Conservation (phyloP, 305 asterid species). For the Solanum hybrid region DNA sequence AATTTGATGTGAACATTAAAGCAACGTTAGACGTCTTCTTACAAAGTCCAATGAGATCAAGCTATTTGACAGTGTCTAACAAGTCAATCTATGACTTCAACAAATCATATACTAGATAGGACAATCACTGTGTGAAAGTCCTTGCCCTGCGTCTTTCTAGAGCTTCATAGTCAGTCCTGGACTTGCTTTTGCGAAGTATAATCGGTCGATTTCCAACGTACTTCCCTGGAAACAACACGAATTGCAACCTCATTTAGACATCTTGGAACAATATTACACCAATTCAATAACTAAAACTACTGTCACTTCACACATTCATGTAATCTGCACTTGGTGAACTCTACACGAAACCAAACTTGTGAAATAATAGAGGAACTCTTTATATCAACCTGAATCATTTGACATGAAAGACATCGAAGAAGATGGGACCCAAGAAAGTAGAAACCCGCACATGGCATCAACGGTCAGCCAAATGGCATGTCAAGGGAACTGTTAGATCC, state of each 20-base stretch:
- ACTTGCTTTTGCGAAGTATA: not conserved
- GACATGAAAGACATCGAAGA: not conserved
- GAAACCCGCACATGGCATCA: too few relatives aligned
- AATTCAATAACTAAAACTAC: not conserved
- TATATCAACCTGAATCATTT: not conserved
- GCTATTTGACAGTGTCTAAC: not conserved
- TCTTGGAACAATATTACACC: not conserved
- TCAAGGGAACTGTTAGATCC: not conserved
- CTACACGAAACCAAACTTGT: not conserved
- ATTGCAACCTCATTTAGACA: not conserved
- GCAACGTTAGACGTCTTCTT: not conserved
- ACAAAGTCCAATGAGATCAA: not conserved
- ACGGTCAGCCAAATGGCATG: too few relatives aligned
- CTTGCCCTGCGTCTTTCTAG: not conserved
- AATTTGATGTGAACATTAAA: not conserved
- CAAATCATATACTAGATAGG: not conserved
- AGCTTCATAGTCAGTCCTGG: not conserved
- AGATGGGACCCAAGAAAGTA: not conserved
- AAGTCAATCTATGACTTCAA: too few relatives aligned
- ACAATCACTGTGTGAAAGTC: not conserved
- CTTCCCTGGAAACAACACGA: conserved; percentile 43
- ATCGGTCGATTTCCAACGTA: conserved; percentile 27
- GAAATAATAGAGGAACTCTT: not conserved
- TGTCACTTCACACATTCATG: not conserved
- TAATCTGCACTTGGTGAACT: not conserved